Percentiles rank a stretch among this genome's conserved stretches.
Evolutionary conservation across 257 asterid species (phyloP).

Genomic region (Sherardia arvensis): DNA sequence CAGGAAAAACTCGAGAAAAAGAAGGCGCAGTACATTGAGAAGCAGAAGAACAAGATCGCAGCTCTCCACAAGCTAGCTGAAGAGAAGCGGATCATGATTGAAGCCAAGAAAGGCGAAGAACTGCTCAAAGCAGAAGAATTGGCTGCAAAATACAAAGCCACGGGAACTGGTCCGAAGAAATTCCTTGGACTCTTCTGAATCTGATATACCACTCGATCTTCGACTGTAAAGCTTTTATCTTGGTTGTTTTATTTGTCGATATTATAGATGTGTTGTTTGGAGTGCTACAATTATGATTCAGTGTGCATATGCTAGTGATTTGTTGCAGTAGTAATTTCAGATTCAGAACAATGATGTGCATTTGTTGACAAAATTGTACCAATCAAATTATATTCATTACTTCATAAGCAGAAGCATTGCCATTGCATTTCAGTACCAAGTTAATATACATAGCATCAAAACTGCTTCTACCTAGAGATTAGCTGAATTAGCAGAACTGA

Average conservation of each 20-base stretch:
- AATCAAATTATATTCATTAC: background rate
- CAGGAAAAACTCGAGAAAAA: constrained; percentile 62
- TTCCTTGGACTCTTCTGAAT: constrained; percentile 63
- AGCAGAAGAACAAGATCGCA: constrained; percentile 66
- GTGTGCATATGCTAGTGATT: constrained; percentile 30
- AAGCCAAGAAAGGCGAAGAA: constrained; percentile 81
- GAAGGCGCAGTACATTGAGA: constrained; percentile 72
- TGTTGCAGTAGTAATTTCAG: background rate
- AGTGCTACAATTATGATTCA: constrained; percentile 25
- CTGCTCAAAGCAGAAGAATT: constrained; percentile 83
- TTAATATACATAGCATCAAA: constrained; percentile 1
- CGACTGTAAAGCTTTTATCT: constrained; percentile 28
- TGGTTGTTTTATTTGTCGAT: constrained; percentile 19
- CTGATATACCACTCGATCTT: constrained; percentile 16
- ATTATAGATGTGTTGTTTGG: constrained; percentile 17
- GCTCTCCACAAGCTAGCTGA: constrained; percentile 69
- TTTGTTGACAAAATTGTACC: constrained; percentile 2
- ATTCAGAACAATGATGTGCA: constrained; percentile 3
- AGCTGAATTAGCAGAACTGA: no score
- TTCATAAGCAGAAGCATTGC: background rate
- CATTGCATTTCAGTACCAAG: background rate
- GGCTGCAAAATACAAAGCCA: constrained; percentile 81
- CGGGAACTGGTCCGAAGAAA: constrained; percentile 84
- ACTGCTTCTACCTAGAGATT: background rate
- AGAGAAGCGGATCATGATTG: constrained; percentile 63